Percentiles rank a stretch among this genome's conserved stretches.
Evolutionary conservation across 768 basidiomycete species (phyloP).

Genomic region (Russula foetens): DNA sequence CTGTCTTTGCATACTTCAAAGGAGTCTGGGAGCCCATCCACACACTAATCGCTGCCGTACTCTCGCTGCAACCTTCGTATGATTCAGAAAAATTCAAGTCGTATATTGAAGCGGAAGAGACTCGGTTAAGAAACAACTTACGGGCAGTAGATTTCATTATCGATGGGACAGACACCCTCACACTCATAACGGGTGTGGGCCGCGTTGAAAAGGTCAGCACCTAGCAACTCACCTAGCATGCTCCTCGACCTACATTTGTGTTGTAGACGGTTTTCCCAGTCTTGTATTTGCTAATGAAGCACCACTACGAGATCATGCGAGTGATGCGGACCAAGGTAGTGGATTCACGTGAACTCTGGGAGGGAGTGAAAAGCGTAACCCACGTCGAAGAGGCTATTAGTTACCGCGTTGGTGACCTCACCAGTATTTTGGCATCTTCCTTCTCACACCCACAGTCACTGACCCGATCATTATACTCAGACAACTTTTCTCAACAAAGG

Average conservation of each 20-base stretch:
- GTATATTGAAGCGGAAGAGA: slow-evolving; percentile 23
- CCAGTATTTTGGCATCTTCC: neutral
- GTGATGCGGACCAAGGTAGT: slow-evolving; percentile 4
- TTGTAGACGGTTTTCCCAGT: slow-evolving; percentile 15
- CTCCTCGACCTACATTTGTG: neutral
- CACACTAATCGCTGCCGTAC: neutral
- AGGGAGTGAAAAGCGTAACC: neutral
- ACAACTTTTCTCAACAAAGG: slow-evolving; percentile 20
- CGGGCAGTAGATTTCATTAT: slow-evolving; percentile 24
- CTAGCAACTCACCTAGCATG: too few relatives aligned
- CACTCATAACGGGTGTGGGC: slow-evolving; percentile 23
- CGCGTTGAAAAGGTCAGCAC: slow-evolving; percentile 25
- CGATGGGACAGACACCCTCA: slow-evolving; percentile 25
- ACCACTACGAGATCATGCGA: slow-evolving; percentile 20
- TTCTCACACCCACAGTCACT: neutral
- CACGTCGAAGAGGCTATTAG: neutral
- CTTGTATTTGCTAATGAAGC: slow-evolving; percentile 15
- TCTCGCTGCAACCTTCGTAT: neutral
- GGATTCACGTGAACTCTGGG: neutral
- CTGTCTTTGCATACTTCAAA: neutral
- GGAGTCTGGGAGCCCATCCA: neutral
- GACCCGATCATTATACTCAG: neutral
- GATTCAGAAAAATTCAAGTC: slow-evolving; percentile 17
- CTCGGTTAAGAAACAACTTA: slow-evolving; percentile 22
- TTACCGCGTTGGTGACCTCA: slow-evolving; percentile 2